Evolutionary conservation across 2,329 filamentous ascomycete species (phyloP).

Genomic region (Fusarium temperatum): DNA sequence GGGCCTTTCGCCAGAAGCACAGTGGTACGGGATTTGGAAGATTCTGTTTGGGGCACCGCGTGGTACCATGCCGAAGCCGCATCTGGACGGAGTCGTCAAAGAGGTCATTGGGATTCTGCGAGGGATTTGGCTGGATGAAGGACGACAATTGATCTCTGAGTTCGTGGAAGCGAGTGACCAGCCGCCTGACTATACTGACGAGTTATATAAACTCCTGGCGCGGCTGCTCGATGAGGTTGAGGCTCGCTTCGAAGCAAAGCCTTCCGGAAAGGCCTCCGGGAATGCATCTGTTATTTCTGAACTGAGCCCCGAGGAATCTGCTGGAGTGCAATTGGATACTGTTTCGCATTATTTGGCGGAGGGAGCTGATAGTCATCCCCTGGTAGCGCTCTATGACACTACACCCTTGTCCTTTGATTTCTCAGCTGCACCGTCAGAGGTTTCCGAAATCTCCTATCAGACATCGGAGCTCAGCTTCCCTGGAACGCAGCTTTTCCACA

Average conservation of each 20-base stretch:
- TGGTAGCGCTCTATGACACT: background rate
- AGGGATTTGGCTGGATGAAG: background rate
- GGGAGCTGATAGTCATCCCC: fast-evolving
- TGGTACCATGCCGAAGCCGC: background rate
- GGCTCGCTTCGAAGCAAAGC: background rate
- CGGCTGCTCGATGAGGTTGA: background rate
- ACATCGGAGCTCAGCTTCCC: background rate
- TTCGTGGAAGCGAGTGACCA: fast-evolving
- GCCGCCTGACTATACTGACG: background rate
- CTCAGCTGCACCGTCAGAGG: background rate
- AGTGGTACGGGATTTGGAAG: background rate
- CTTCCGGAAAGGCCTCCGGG: fast-evolving
- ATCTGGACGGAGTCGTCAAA: background rate
- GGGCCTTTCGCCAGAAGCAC: fast-evolving
- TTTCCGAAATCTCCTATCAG: background rate
- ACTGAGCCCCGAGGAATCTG: fast-evolving
- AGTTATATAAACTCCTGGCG: background rate
- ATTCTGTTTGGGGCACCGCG: background rate
- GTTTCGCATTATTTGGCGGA: fast-evolving
- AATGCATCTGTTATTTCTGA: background rate
- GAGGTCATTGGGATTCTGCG: background rate
- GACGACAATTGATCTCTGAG: fast-evolving
- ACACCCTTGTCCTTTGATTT: fast-evolving
- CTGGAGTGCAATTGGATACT: background rate
- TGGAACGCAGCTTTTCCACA: background rate